Percentiles rank a stretch among this genome's conserved stretches.
These are phyloP conservation scores for Populus tomentosa DNA, from an alignment of 441 rosid genomes.

Conservation along the genomic window DNA sequence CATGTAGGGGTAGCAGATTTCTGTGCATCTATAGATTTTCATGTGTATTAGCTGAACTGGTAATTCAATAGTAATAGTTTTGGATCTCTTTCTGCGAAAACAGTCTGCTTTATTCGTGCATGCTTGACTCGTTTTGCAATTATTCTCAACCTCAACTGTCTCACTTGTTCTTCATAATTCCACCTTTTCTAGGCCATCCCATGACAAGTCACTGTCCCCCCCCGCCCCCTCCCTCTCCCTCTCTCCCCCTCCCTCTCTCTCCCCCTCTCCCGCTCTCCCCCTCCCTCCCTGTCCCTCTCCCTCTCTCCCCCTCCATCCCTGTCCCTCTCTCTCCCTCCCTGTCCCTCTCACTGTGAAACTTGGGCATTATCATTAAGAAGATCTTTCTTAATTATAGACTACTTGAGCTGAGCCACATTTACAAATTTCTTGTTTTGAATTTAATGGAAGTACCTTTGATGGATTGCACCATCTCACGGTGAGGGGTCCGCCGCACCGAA, in stretches of 20 bases:
- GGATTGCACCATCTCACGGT: conserved; percentile 24
- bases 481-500: conserved; percentile 14
- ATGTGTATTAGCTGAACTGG: conserved; percentile 18
- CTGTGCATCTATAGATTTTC: conserved; percentile 5
- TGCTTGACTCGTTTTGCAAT: conserved; percentile 39
- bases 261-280: conserved; percentile 10
- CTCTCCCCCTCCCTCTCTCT: neutral
- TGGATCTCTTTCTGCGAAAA: conserved; percentile 22
- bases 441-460: conserved; percentile 33
- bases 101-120: conserved; percentile 31
- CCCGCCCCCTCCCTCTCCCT: neutral
- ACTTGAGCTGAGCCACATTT: conserved; percentile 6
- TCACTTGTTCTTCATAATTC: conserved; percentile 26
- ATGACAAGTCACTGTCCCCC: conserved; percentile 39
- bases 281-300: conserved; percentile 16
- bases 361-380: conserved; percentile 22
- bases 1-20: too few species aligned
- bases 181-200: conserved; percentile 26
- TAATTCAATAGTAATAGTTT: conserved; percentile 24
- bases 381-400: neutral
- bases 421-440: conserved; percentile 7
- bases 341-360: conserved; percentile 5
- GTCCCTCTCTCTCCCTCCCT: neutral
- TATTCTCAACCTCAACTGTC: conserved; percentile 33
- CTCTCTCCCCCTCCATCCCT: neutral